phyloP scores from a whole-genome alignment of 192 early-diverging fungal genomes.

The Backusella westeae region DNA sequence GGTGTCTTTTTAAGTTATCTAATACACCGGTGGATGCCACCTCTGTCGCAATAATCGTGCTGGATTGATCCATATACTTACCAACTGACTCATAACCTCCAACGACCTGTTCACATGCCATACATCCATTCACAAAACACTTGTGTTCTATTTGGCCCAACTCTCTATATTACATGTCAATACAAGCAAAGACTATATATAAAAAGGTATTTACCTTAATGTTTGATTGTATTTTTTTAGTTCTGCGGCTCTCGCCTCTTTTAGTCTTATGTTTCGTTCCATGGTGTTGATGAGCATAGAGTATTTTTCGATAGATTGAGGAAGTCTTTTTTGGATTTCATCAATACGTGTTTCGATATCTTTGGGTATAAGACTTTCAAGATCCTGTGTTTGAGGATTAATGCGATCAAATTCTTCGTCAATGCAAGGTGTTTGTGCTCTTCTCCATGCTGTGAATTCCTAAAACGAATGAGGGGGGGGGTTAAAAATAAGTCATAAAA shows the following conservation, averaged over 20 bases:
- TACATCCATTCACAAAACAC: constrained; percentile 58
- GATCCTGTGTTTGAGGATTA: constrained; percentile 27
- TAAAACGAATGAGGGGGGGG: neutral
- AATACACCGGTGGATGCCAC: constrained; percentile 37
- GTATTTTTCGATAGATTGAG: constrained; percentile 54
- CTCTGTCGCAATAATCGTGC: constrained; percentile 32
- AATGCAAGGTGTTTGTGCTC: constrained; percentile 40
- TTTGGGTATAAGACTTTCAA: constrained; percentile 45
- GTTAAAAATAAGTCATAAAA: neutral
- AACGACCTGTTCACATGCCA: constrained; percentile 49
- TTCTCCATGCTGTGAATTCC: constrained; percentile 55
- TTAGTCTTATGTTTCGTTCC: constrained; percentile 54
- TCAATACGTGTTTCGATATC: constrained; percentile 50
- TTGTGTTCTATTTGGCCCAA: constrained; percentile 49
- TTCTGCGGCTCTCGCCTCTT: constrained; percentile 56
- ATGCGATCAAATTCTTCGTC: constrained; percentile 53
- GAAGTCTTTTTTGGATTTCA: constrained; percentile 42
- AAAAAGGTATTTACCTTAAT: constrained; percentile 39
- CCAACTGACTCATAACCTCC: constrained; percentile 46
- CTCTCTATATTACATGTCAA: constrained; percentile 59
- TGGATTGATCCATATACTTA: constrained; percentile 39
- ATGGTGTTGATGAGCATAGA: constrained; percentile 49
- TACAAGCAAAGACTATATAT: neutral
- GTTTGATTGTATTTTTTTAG: constrained; percentile 48
- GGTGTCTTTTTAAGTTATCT: constrained; percentile 60